Evolutionary conservation across 495 filamentous ascomycete genomes (phyloP), one percentile per base, ranked within the genome.

Genomic region (Clavariopsis aquatica): DNA sequence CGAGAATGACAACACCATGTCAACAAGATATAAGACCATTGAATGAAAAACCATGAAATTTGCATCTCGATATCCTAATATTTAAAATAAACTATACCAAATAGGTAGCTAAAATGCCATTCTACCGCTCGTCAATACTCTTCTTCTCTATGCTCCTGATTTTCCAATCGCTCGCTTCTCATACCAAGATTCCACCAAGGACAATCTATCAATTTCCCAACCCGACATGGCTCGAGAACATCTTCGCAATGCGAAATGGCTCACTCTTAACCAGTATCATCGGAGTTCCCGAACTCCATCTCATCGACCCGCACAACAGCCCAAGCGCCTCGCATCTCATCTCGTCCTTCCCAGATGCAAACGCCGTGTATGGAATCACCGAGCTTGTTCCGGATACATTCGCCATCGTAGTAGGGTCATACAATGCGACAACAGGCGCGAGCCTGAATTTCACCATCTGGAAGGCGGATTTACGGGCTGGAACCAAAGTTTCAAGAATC

Each of bases 171-270:
- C n/a, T n/a, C n/a, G n/a, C n/a, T n/a, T n/a, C n/a, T n/a, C n/a
- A n/a, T n/a, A n/a, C n/a, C n/a, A n/a, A n/a, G n/a, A n/a, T n/a
- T n/a, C n/a, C n/a, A n/a, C n/a, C n/a, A n/a, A 26, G n/a, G 4
- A 60, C 49, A 15, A 19, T 62, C 3, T 20, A 54, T 19, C 49
- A 62, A 56, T 55, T 55, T 24, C 60, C 60, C 15, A 23, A 20
- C 19, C 20, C 17, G 12, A 62, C 60, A 13, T 64, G 60, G 60
- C 22, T 64, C 60, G 51, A 64, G 26, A 64, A 57, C 45, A 64
- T 56, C 38, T 52, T 52, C 24, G 31, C 22, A 12, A 52, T 34
- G 19, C 23, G 36, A 8, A 57, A 64, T n/a, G 60, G 60, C 9
- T n/a, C 47, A 8, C 52, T 64, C n/a, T 41, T 64, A 38, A 38